Evolutionary conservation across 805 yeast species (phyloP).

Genomic region (Wickerhamiella spandovensis): DNA sequence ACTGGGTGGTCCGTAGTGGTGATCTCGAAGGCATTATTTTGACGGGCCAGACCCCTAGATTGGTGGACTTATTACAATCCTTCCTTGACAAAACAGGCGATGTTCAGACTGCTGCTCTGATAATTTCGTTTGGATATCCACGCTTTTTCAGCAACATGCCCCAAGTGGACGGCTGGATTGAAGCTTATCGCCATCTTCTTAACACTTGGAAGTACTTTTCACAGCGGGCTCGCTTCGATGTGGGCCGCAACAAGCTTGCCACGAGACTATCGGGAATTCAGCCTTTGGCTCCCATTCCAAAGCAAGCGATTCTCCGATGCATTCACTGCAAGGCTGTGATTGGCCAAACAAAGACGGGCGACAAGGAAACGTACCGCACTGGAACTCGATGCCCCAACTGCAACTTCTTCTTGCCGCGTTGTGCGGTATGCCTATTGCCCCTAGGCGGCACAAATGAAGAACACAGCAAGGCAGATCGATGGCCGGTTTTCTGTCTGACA

Average conservation of each 20-base stretch:
- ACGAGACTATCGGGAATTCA: conserved; percentile 35
- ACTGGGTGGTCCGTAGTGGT: conserved; percentile 59
- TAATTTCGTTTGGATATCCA: conserved; percentile 72
- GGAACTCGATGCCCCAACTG: conserved; percentile 57
- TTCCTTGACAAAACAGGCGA: conserved; percentile 83
- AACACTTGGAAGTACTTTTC: conserved; percentile 73
- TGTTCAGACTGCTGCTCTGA: conserved; percentile 79
- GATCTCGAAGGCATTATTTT: conserved; percentile 82
- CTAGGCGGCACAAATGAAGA: conserved; percentile 38
- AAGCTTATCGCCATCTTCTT: conserved; percentile 47
- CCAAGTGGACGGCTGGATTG: conserved; percentile 68
- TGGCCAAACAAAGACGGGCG: conserved; percentile 4
- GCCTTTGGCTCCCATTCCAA: conserved; percentile 40
- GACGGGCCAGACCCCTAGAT: conserved; percentile 84
- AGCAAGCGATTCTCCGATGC: conserved; percentile 75
- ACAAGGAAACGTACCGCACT: conserved; percentile 4
- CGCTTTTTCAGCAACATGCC: conserved; percentile 54
- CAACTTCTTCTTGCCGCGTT: conserved; percentile 75
- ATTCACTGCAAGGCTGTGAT: conserved; percentile 54
- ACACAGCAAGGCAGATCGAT: conserved; percentile 30
- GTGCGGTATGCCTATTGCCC: conserved; percentile 76
- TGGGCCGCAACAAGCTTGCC: conserved; percentile 54
- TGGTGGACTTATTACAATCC: conserved; percentile 67
- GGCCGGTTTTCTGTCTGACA: conserved; percentile 84
- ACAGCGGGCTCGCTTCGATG: conserved; percentile 76